Percentiles rank a stretch among this genome's conserved stretches.
Evolutionary conservation across 345 rosid species (phyloP).

Genomic region (Pistacia atlantica): DNA sequence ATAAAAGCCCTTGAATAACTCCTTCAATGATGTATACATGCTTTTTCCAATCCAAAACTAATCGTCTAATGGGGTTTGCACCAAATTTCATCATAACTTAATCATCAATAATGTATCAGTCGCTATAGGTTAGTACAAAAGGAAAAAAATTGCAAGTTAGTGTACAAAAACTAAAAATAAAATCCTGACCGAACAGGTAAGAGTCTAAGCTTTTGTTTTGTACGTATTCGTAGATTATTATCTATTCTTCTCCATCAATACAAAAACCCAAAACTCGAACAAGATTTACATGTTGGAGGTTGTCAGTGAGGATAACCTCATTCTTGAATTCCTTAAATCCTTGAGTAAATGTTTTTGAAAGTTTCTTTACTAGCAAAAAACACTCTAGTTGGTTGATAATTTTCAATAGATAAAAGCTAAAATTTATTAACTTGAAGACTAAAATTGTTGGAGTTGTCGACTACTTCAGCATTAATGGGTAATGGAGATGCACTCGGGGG

Average conservation of each 20-base stretch:
- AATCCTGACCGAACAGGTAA: background rate
- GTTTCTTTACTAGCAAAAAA: background rate
- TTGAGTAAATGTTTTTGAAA: background rate
- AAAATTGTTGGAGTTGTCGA: too few species aligned
- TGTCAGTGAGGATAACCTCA: background rate
- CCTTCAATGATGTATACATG: background rate
- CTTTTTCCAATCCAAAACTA: background rate
- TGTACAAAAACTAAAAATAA: too few species aligned
- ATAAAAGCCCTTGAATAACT: background rate
- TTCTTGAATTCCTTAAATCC: background rate
- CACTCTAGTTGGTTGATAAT: too few species aligned
- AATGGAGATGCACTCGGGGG: too few species aligned
- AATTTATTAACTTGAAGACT: too few species aligned
- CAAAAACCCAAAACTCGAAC: background rate
- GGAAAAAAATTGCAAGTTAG: too few species aligned
- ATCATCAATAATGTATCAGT: too few species aligned
- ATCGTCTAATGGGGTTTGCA: background rate
- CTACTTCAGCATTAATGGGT: too few species aligned
- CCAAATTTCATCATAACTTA: background rate
- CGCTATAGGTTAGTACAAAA: background rate
- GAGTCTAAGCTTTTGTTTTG: background rate
- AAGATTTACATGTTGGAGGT: background rate
- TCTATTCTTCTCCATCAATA: background rate
- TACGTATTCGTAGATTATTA: background rate
- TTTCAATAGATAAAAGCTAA: too few species aligned